phyloP scores from a whole-genome alignment of 2,329 filamentous ascomycete genomes.

The Ceratocystis cacaofunesta region DNA sequence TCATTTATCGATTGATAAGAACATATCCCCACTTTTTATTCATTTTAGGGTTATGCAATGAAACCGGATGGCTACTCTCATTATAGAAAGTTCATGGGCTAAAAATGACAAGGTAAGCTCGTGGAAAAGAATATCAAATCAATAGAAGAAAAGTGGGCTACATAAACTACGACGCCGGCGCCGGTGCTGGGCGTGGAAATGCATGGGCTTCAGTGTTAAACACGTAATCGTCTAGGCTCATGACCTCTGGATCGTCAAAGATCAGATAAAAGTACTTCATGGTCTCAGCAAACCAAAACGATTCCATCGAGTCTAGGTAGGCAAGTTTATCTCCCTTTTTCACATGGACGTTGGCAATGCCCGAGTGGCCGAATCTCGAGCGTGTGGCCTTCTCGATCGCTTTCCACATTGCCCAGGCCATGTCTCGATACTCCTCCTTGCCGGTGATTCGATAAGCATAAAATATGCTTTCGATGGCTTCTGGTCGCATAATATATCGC shows the following conservation, averaged over 20 bases:
- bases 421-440: conserved; percentile 32
- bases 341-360: conserved; percentile 28
- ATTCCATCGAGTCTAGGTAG: conserved; percentile 50
- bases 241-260: conserved; percentile 47
- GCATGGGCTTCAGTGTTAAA: conserved; percentile 41
- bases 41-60: not conserved
- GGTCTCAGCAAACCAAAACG: conserved; percentile 60
- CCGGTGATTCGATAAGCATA: conserved; percentile 39
- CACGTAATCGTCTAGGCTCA: conserved; percentile 55
- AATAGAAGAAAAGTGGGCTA: not conserved
- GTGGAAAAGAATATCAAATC: not conserved
- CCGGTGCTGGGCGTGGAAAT: conserved; percentile 21
- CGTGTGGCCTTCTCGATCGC: conserved; percentile 31
- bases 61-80: not conserved
- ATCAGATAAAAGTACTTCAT: conserved; percentile 63
- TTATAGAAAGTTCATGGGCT: not conserved
- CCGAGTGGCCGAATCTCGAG: conserved; percentile 34
- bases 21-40: not conserved
- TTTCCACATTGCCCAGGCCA: conserved; percentile 39
- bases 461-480: conserved; percentile 57
- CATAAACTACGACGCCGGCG: not conserved
- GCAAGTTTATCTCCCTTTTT: conserved; percentile 23
- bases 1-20: conserved; percentile 1
- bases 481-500: conserved; percentile 54
- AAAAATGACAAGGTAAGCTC: not conserved